phyloP scores from a whole-genome alignment of 2,329 filamentous ascomycete species.

The Sarocladium kiliense region DNA sequence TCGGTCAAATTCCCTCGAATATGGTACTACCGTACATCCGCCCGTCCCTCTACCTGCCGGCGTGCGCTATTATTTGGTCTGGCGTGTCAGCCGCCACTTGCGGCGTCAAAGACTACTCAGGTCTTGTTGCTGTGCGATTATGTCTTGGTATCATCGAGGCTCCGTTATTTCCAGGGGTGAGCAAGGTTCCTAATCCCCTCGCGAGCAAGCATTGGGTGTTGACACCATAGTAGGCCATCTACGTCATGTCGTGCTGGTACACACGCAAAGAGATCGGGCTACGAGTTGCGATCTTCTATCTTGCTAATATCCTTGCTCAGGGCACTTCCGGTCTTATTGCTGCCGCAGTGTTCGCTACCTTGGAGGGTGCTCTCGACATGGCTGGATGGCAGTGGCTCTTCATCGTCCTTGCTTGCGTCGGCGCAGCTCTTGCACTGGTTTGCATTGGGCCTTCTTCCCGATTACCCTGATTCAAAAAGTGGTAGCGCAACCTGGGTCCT shows the following conservation, averaged over 20 bases:
- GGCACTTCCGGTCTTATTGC: constrained; percentile 18
- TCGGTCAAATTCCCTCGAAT: background rate
- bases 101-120: constrained; percentile 5
- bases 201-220: too few species aligned
- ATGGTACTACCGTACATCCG: constrained; percentile 12
- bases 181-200: background rate
- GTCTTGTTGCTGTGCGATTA: constrained; percentile 13
- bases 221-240: constrained; percentile 13
- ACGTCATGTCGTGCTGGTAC: constrained; percentile 20
- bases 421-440: constrained; percentile 15
- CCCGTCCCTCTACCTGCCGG: constrained; percentile 17
- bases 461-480: constrained; percentile 12
- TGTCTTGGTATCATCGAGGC: constrained; percentile 15
- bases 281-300: constrained; percentile 19
- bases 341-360: constrained; percentile 23
- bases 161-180: constrained; percentile 13
- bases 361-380: constrained; percentile 39
- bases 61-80: constrained; percentile 18
- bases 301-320: constrained; percentile 14
- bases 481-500: constrained; percentile 14
- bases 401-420: constrained; percentile 54
- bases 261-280: constrained; percentile 17
- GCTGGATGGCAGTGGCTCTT: constrained; percentile 62
- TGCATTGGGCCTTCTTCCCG: constrained; percentile 14
- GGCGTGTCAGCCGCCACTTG: constrained; percentile 12